Evolutionary conservation across 768 basidiomycete species (phyloP), one percentile per base, ranked within the genome.

Genomic region (Xerocomellus intermedius): DNA sequence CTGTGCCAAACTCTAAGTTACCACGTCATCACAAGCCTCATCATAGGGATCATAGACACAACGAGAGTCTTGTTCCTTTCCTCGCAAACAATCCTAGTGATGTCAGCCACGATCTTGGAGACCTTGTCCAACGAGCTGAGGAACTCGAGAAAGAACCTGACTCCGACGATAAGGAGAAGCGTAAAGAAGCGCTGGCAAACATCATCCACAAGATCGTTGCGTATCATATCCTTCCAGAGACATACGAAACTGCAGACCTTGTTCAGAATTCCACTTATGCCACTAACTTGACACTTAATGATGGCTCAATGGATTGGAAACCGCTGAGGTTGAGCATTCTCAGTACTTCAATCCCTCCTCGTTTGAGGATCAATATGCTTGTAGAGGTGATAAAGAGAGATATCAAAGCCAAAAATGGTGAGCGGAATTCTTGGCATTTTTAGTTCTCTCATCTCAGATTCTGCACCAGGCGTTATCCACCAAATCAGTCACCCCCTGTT

Each of bases 211-310:
- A 78, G 39, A 75, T 86, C 30, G 68, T 86, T 19, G 73, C 77
- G 21, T 88, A 60, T 17, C 58, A 59, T 19, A 59, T 59, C 32
- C 51, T 59, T 48, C 58, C 58, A 45, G 47, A 32, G 85, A 67
- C 84, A 84, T 69, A 69, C 55, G 69, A 74, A 52, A 64, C 69
- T 1, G 52, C 58, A 14, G 72, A 74, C 13, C 75, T 87, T 19
- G 74, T 76, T 9, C 70, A 75, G 60, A 84, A 85, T 65, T 77
- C 76, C 6, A 87, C 85, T 0, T 78, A 77, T 48, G 72, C 80
- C 8, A 82, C 81, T 1, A 71, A 74, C 30, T 68, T 85, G 28
- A 67, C 70, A 8, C 69, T 81, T 8, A 60, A 67, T 6, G 71
- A 77, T 44, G 75, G 76, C 10, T 72, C 74, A 2, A 66, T 80